Evolutionary conservation across 192 early-diverging fungal species (phyloP).

Genomic region (Globomyces pollinis-pini): DNA sequence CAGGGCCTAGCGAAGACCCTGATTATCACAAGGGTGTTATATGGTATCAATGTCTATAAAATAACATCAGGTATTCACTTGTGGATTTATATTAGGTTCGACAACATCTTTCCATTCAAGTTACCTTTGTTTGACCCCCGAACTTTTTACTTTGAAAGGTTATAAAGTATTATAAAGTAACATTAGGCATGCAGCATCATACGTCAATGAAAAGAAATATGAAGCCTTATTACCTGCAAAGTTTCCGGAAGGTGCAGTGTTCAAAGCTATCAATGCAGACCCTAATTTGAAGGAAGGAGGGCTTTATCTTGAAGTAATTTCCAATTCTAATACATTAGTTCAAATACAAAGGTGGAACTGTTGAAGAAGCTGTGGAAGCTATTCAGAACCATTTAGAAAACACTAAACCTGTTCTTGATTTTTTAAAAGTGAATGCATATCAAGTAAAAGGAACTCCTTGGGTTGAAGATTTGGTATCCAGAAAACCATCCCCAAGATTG

Average conservation of each 20-base stretch:
- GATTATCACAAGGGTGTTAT: slow-evolving; percentile 23
- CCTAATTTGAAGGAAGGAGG: slow-evolving; percentile 12
- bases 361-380: slow-evolving; percentile 33
- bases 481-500: slow-evolving; percentile 31
- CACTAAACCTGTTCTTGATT: slow-evolving; percentile 59
- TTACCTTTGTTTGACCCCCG: slow-evolving; percentile 31
- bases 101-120: slow-evolving; percentile 42
- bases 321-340: slow-evolving; percentile 28
- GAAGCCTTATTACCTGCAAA: background rate
- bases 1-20: slow-evolving; percentile 6
- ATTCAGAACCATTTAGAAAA: slow-evolving; percentile 46
- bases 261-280: background rate
- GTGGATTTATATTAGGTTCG: too few relatives aligned
- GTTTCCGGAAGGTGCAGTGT: slow-evolving; percentile 9
- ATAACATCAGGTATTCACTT: too few relatives aligned
- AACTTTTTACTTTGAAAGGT: slow-evolving; percentile 11
- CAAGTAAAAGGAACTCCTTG: slow-evolving; percentile 29
- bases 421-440: slow-evolving; percentile 35
- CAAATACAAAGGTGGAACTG: slow-evolving; percentile 27
- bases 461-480: slow-evolving; percentile 43
- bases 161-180: too few relatives aligned
- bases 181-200: background rate
- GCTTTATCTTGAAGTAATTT: slow-evolving; percentile 27
- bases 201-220: background rate
- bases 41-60: too few relatives aligned